phyloP scores from a whole-genome alignment of 768 basidiomycete species.

The Leccinum arenicola region DNA sequence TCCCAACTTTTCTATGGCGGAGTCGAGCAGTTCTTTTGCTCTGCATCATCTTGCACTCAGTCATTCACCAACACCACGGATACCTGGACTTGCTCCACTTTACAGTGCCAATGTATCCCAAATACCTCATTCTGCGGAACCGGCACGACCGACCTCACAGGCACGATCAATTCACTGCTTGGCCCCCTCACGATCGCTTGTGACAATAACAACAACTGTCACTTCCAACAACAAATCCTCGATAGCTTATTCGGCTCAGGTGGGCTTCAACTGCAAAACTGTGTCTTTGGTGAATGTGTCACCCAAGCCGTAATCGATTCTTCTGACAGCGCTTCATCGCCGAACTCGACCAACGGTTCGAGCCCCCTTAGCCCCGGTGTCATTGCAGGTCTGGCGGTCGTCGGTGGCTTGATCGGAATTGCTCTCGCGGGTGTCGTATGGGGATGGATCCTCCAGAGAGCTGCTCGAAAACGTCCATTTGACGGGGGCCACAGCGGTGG shows the following conservation, averaged over 20 bases:
- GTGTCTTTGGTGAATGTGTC: constrained; percentile 88
- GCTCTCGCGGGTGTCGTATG: constrained; percentile 58
- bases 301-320: constrained; percentile 74
- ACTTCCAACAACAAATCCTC: constrained; percentile 74
- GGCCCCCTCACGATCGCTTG: constrained; percentile 74
- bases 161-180: constrained; percentile 58
- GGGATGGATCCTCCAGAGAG: constrained; percentile 60
- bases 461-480: constrained; percentile 48
- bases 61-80: constrained; percentile 40
- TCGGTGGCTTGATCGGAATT: constrained; percentile 61
- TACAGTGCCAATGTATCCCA: constrained; percentile 70
- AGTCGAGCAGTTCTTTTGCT: constrained; percentile 86
- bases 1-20: constrained; percentile 78
- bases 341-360: constrained; percentile 29
- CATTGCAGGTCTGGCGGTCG: constrained; percentile 85
- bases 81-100: constrained; percentile 67
- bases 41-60: constrained; percentile 70
- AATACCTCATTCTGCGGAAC: constrained; percentile 75
- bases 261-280: constrained; percentile 73
- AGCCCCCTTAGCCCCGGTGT: constrained; percentile 73
- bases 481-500: constrained; percentile 46
- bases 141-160: constrained; percentile 46
- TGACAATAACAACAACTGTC: constrained; percentile 56
- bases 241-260: constrained; percentile 63
- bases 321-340: constrained; percentile 34